These are phyloP conservation scores for Pseudozyma sp. DNA, from an alignment of 1,284 basidiomycete species.

Conservation along the genomic window DNA sequence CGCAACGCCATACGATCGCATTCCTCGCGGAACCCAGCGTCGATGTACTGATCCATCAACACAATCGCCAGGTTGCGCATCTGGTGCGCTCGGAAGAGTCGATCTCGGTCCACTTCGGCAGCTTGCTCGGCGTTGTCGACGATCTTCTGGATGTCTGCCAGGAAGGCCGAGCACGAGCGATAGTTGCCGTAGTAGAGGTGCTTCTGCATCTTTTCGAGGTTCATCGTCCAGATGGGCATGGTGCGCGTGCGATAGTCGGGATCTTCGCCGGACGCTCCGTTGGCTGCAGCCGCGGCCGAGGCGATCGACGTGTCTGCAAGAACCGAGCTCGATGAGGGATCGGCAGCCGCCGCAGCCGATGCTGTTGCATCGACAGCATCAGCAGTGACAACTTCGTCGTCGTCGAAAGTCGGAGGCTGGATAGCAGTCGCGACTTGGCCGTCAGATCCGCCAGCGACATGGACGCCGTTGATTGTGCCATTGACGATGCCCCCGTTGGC, in stretches of 20 bases:
- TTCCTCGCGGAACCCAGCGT: constrained; percentile 82
- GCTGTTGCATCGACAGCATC: neutral
- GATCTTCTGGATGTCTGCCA: constrained; percentile 88
- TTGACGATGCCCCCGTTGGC: constrained; percentile 7
- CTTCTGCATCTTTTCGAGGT: constrained; percentile 86
- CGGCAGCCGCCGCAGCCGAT: neutral
- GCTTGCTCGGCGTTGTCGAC: constrained; percentile 81
- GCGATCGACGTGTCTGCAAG: constrained; percentile 16
- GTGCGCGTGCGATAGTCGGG: constrained; percentile 46
- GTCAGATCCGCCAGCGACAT: neutral
- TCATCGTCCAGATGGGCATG: constrained; percentile 65
- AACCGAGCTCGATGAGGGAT: neutral
- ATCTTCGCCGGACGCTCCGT: constrained; percentile 14
- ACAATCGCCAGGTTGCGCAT: constrained; percentile 89
- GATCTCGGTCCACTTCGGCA: constrained; percentile 76
- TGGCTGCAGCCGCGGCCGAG: constrained; percentile 7
- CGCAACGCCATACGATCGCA: constrained; percentile 88
- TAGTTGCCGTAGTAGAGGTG: constrained; percentile 89
- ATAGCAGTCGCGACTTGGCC: neutral
- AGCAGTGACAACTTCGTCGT: constrained; percentile 10
- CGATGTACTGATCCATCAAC: constrained; percentile 85
- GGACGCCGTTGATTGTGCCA: constrained; percentile 3
- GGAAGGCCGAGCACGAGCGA: constrained; percentile 85
- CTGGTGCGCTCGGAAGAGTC: constrained; percentile 84
- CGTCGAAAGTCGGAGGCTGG: constrained; percentile 27